A percentile compares a stretch with the other conserved stretches of the same genome.
phyloP scores from a whole-genome alignment of 768 basidiomycete genomes.

The Ramaria sp. region DNA sequence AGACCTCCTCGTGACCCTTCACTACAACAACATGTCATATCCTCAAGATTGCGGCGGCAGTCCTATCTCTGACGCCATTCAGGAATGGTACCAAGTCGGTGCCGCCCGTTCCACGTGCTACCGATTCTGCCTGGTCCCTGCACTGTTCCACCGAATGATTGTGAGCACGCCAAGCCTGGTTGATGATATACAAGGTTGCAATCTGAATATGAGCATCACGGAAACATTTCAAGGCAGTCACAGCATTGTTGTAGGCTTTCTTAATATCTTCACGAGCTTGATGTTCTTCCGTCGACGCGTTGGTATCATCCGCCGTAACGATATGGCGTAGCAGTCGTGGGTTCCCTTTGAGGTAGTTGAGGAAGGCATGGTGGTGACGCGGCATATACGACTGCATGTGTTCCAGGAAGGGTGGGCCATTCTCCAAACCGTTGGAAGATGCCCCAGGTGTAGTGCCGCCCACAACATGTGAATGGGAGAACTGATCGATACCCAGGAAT shows the following conservation, averaged over 20 bases:
- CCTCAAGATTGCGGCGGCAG: too few relatives aligned
- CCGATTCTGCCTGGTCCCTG: constrained; percentile 13
- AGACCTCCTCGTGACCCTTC: too few relatives aligned
- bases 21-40: too few relatives aligned
- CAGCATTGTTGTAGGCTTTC: constrained; percentile 53
- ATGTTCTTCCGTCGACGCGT: background rate
- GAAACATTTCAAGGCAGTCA: constrained; percentile 58
- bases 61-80: constrained; percentile 61
- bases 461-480: too few relatives aligned
- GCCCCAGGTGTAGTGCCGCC: constrained; percentile 1
- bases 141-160: background rate
- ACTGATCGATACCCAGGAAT: constrained; percentile 62
- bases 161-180: constrained; percentile 40
- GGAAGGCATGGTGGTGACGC: constrained; percentile 67
- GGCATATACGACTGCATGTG: too few relatives aligned
- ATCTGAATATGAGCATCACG: constrained; percentile 72
- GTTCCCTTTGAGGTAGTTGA: constrained; percentile 50
- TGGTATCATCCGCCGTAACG: too few relatives aligned
- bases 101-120: constrained; percentile 65
- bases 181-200: constrained; percentile 63
- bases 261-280: constrained; percentile 21
- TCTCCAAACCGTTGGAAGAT: background rate
- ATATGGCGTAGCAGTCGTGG: constrained; percentile 54
- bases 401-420: constrained; percentile 40
- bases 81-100: constrained; percentile 67